Percentiles rank a stretch among this genome's conserved stretches.
These are phyloP conservation scores for Lepidium campestre DNA, from an alignment of 441 rosid genomes.

Conservation along the genomic window DNA sequence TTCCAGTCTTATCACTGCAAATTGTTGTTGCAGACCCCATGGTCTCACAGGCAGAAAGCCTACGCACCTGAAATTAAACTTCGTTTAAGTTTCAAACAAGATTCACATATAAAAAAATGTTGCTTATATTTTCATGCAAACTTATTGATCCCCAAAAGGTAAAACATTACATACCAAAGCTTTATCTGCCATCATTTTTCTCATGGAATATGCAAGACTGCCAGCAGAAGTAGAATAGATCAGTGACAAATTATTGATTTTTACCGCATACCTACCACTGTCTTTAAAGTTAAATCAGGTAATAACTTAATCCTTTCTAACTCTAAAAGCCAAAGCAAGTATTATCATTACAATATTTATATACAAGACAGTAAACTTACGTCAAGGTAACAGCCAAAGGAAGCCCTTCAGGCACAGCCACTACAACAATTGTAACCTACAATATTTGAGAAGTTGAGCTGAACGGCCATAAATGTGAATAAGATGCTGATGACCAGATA, in stretches of 20 bases:
- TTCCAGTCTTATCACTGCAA: slow-evolving; percentile 99
- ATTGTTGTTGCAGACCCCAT: slow-evolving; percentile 99
- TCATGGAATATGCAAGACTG: slow-evolving; percentile 99
- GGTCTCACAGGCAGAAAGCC: slow-evolving; percentile 99
- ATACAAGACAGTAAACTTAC: slow-evolving; percentile 41
- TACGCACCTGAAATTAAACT: slow-evolving; percentile 65
- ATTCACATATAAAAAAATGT: not conserved
- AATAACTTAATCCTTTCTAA: not conserved
- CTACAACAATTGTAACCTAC: slow-evolving; percentile 96
- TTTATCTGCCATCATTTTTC: slow-evolving; percentile 98
- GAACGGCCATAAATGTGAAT: slow-evolving; percentile 1
- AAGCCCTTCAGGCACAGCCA: slow-evolving; percentile 99
- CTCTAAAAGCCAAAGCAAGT: not conserved
- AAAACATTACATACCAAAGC: slow-evolving; percentile 63
- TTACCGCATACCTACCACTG: not conserved
- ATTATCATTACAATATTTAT: not conserved
- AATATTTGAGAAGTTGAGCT: slow-evolving; percentile 21
- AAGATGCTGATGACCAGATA: slow-evolving; percentile 3
- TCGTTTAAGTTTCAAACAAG: slow-evolving; percentile 3
- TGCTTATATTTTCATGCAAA: not conserved
- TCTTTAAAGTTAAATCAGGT: not conserved
- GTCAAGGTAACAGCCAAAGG: slow-evolving; percentile 96
- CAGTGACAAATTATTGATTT: not conserved
- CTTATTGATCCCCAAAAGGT: not conserved
- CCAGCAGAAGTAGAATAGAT: slow-evolving; percentile 7